Evolutionary conservation across 305 asterid species (phyloP).

Genomic region (Solanum hybrid): DNA sequence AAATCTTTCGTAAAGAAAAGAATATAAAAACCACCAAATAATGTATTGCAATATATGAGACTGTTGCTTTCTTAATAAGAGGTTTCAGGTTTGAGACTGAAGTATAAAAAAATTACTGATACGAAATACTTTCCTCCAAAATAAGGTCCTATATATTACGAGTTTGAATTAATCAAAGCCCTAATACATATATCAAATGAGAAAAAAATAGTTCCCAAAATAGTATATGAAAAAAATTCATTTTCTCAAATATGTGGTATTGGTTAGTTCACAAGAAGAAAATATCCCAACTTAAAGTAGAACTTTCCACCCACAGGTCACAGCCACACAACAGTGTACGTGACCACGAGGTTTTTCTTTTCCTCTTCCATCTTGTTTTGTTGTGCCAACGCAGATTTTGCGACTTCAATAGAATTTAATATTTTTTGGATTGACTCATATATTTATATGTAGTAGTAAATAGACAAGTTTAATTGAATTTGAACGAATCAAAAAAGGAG

Average conservation of each 20-base stretch:
- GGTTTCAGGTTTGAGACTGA: neutral
- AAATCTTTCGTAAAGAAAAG: neutral
- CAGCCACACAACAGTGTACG: neutral
- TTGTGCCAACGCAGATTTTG: neutral
- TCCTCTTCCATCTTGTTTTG: neutral
- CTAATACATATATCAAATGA: no score
- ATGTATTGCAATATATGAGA: neutral
- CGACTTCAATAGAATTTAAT: rapidly evolving
- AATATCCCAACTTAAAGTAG: neutral
- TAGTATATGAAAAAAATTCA: neutral
- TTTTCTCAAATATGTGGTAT: neutral
- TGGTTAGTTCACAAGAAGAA: neutral
- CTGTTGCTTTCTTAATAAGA: rapidly evolving
- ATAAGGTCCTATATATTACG: rapidly evolving
- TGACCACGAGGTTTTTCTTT: neutral
- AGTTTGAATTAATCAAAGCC: neutral
- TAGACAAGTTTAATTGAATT: rapidly evolving
- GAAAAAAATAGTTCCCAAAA: no score
- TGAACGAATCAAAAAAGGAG: rapidly evolving
- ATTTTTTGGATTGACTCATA: rapidly evolving
- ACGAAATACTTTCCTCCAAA: neutral
- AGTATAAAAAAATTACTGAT: neutral
- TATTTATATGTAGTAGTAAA: neutral
- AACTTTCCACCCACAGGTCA: neutral
- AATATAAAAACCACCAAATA: neutral